Conservation (phyloP, 2,329 filamentous ascomycete genomes). For the Sclerotiophoma versabilis region DNA sequence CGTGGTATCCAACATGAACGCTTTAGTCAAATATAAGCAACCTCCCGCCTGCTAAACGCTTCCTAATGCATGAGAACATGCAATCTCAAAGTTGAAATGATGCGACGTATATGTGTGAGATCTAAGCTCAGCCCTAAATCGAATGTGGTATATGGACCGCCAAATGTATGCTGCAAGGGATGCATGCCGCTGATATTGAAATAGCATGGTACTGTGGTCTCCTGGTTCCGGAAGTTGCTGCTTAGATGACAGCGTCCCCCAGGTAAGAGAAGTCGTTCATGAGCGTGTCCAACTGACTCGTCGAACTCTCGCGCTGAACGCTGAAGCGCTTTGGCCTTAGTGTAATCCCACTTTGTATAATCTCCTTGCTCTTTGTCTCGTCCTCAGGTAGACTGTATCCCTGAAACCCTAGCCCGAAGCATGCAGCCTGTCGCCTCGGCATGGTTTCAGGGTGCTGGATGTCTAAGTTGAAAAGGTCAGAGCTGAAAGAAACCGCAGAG, state of each 20-base stretch:
- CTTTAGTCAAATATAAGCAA: background rate
- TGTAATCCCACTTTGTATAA: slow-evolving; percentile 30
- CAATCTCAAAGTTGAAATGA: background rate
- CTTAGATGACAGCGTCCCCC: slow-evolving; percentile 39
- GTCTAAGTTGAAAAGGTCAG: slow-evolving; percentile 38
- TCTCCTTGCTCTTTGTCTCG: slow-evolving; percentile 35
- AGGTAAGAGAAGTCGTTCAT: slow-evolving; percentile 47
- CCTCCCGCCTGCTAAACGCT: slow-evolving; percentile 2
- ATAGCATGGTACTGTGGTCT: no score
- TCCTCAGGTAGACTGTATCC: slow-evolving; percentile 44
- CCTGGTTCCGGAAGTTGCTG: background rate
- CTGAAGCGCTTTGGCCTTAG: slow-evolving; percentile 18
- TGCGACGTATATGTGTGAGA: background rate
- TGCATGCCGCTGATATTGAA: background rate
- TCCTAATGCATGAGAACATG: background rate
- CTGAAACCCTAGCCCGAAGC: slow-evolving; percentile 44
- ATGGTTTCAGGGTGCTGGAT: slow-evolving; percentile 31
- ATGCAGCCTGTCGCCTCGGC: slow-evolving; percentile 39
- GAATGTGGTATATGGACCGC: background rate
- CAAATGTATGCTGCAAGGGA: slow-evolving; percentile 6
- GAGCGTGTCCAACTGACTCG: slow-evolving; percentile 34
- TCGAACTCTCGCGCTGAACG: slow-evolving; percentile 30
- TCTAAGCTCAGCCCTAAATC: background rate
- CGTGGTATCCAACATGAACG: slow-evolving; percentile 9
- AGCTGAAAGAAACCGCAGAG: slow-evolving; percentile 34